These are phyloP conservation scores for Geotrichum reessii DNA, from an alignment of 1,139 yeast genomes.

Conservation along the genomic window DNA sequence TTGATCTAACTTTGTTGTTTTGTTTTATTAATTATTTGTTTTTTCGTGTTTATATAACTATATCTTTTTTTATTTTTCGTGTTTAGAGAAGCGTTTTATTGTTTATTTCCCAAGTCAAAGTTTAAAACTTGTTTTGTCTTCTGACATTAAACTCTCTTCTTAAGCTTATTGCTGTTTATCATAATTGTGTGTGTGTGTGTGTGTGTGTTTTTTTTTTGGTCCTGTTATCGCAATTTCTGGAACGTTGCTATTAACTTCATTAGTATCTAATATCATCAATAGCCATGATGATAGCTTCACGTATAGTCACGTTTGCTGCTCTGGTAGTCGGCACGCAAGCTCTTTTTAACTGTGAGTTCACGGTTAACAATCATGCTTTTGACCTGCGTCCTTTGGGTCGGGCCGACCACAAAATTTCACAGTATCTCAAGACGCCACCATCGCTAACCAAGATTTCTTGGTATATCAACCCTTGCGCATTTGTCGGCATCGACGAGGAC, in stretches of 20 bases:
- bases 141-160: neutral
- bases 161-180: too few relatives aligned
- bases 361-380: slow-evolving; percentile 42
- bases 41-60: neutral
- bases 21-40: slow-evolving; percentile 48
- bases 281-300: slow-evolving; percentile 1
- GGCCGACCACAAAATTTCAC: slow-evolving; percentile 44
- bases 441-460: slow-evolving; percentile 57
- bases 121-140: neutral
- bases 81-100: neutral
- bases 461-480: slow-evolving; percentile 66
- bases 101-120: neutral
- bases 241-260: too few relatives aligned
- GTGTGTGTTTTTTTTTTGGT: too few relatives aligned
- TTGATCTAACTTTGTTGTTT: slow-evolving; percentile 40
- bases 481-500: slow-evolving; percentile 33
- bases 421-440: slow-evolving; percentile 66
- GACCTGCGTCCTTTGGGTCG: slow-evolving; percentile 39
- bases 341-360: slow-evolving; percentile 46
- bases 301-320: neutral
- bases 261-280: too few relatives aligned
- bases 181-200: too few relatives aligned
- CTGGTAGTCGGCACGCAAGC: slow-evolving; percentile 25
- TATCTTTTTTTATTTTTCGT: neutral
- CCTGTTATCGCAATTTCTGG: neutral